Evolutionary conservation across 306 rosid species (phyloP).

Genomic region (Vigna angularis): DNA sequence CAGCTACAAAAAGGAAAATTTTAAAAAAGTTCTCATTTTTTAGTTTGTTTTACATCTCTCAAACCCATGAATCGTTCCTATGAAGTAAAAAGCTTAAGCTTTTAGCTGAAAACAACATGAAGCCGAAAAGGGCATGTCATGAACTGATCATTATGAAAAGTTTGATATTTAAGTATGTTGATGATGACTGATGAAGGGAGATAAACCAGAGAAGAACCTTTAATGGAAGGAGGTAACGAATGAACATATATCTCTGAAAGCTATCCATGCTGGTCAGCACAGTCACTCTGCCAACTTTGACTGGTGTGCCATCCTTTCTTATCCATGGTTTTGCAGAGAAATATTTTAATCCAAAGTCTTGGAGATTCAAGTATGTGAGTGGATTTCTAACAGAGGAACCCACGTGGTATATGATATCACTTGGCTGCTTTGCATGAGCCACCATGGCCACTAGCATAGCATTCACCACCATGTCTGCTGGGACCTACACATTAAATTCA

Average conservation of each 20-base stretch:
- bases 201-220: conserved; percentile 54
- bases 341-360: conserved; percentile 56
- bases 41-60: too few relatives aligned
- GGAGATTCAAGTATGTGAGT: conserved; percentile 34
- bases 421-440: conserved; percentile 60
- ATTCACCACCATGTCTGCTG: conserved; percentile 90
- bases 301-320: conserved; percentile 64
- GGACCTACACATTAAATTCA: conserved; percentile 56
- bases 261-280: conserved; percentile 64
- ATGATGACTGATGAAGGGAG: background rate
- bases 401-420: conserved; percentile 63
- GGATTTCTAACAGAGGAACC: conserved; percentile 76
- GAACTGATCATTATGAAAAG: background rate
- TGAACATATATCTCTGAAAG: conserved; percentile 69
- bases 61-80: too few relatives aligned
- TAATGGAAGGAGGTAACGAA: conserved; percentile 69
- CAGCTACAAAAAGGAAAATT: too few relatives aligned
- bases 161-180: background rate
- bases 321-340: conserved; percentile 77
- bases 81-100: background rate
- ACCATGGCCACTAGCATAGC: conserved; percentile 68
- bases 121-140: background rate
- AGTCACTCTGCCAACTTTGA: conserved; percentile 59
- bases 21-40: too few relatives aligned
- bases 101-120: background rate